Evolutionary conservation across 495 filamentous ascomycete species (phyloP).

Genomic region (Penicillium robsamsonii): DNA sequence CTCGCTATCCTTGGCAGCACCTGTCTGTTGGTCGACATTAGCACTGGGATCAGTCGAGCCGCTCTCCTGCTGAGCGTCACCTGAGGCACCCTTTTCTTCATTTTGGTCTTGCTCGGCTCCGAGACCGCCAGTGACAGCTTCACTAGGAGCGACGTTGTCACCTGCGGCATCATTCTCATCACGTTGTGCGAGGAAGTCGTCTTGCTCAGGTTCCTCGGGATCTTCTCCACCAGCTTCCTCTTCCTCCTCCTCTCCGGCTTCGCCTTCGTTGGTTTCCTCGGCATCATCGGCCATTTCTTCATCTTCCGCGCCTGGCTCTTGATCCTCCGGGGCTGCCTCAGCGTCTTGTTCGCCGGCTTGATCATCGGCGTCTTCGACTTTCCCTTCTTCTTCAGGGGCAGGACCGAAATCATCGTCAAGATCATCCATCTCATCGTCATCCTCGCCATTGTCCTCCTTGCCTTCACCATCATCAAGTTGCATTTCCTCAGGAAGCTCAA

Average conservation of each 20-base stretch:
- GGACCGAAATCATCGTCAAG: conserved; percentile 64
- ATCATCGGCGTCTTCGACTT: conserved; percentile 37
- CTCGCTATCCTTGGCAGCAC: conserved; percentile 44
- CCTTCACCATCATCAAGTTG: conserved; percentile 64
- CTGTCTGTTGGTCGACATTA: conserved; percentile 42
- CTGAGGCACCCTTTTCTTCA: conserved; percentile 65
- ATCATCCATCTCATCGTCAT: conserved; percentile 71
- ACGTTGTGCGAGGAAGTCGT: conserved; percentile 42
- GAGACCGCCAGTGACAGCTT: conserved; percentile 45
- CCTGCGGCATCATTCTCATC: conserved; percentile 45
- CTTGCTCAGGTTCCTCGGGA: conserved; percentile 41
- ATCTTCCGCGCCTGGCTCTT: conserved; percentile 27
- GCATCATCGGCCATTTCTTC: conserved; percentile 40
- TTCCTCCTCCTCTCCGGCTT: conserved; percentile 53
- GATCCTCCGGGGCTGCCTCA: conserved; percentile 41
- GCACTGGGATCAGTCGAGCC: conserved; percentile 47
- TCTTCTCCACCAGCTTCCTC: conserved; percentile 54
- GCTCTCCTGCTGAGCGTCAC: conserved; percentile 56
- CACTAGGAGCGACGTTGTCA: conserved; percentile 50
- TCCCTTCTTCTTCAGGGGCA: conserved; percentile 43
- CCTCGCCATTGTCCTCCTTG: conserved; percentile 59
- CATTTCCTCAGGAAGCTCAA: conserved; percentile 69
- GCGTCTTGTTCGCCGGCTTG: conserved; percentile 37
- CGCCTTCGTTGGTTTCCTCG: conserved; percentile 36
- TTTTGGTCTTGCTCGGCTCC: conserved; percentile 50